Evolutionary conservation across 2,329 filamentous ascomycete species (phyloP).

Genomic region (Fulvia fulva): DNA sequence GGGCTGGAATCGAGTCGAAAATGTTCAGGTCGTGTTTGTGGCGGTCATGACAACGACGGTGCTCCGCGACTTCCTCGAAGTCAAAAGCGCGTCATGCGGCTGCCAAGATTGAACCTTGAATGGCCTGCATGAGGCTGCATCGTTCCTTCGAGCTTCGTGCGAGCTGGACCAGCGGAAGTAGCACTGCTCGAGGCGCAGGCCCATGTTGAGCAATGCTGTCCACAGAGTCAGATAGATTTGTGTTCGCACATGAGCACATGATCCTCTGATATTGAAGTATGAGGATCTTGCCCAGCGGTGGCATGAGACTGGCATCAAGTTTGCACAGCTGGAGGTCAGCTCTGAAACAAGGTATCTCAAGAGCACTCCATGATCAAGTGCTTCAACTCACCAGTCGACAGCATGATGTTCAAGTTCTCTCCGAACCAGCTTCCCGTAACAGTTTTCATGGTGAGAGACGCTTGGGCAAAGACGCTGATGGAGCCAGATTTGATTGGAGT

Average conservation of each 20-base stretch:
- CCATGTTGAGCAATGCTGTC: neutral
- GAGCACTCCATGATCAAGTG: neutral
- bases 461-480: constrained; percentile 22
- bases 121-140: too few species aligned
- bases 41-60: constrained; percentile 1
- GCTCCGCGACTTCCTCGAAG: neutral
- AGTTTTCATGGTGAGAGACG: constrained; percentile 16
- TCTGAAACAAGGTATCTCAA: constrained; percentile 6
- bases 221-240: neutral
- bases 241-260: constrained; percentile 6
- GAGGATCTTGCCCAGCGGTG: constrained; percentile 12
- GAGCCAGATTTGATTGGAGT: constrained; percentile 10
- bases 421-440: constrained; percentile 24
- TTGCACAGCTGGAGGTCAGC: constrained; percentile 16
- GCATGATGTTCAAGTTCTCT: constrained; percentile 22
- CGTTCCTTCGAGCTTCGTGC: neutral
- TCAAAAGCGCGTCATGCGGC: neutral
- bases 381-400: neutral
- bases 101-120: too few species aligned
- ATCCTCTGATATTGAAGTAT: constrained; percentile 16
- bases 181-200: neutral
- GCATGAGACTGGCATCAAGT: constrained; percentile 8
- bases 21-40: neutral
- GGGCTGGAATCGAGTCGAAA: neutral
- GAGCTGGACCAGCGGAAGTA: neutral